These are phyloP conservation scores for Suhomyces coccinellae DNA, from an alignment of 1,139 yeast genomes.

Conservation along the genomic window DNA sequence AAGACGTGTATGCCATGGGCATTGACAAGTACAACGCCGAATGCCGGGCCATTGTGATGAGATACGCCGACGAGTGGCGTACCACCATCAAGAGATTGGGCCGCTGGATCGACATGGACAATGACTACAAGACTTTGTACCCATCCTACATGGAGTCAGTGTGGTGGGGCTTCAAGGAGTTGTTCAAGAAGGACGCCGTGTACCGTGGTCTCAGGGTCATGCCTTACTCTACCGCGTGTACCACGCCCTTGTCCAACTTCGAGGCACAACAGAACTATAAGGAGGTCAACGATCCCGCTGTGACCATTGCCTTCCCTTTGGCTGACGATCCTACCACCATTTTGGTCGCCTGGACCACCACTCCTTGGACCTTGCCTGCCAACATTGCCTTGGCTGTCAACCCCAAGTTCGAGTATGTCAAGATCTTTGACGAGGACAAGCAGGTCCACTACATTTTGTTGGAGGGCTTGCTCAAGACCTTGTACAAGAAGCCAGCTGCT, in stretches of 20 bases:
- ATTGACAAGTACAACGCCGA: constrained; percentile 91
- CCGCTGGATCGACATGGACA: constrained; percentile 98
- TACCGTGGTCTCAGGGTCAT: constrained; percentile 94
- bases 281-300: constrained; percentile 96
- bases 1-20: constrained; percentile 92
- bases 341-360: constrained; percentile 97
- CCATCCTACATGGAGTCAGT: constrained; percentile 96
- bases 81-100: constrained; percentile 90
- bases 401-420: constrained; percentile 87
- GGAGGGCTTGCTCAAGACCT: constrained; percentile 74
- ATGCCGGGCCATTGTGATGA: constrained; percentile 96
- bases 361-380: constrained; percentile 99
- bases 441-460: constrained; percentile 78
- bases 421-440: constrained; percentile 85
- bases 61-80: constrained; percentile 95
- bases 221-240: constrained; percentile 98
- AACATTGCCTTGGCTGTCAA: constrained; percentile 90
- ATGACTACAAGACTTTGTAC: constrained; percentile 95
- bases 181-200: constrained; percentile 80
- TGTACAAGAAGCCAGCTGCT: constrained; percentile 91
- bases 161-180: constrained; percentile 97
- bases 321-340: constrained; percentile 76
- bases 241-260: constrained; percentile 94
- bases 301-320: constrained; percentile 86
- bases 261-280: constrained; percentile 99